Evolutionary conservation across 805 yeast species (phyloP), one percentile per base, ranked within the genome.

Genomic region (Yarrowia porcina): DNA sequence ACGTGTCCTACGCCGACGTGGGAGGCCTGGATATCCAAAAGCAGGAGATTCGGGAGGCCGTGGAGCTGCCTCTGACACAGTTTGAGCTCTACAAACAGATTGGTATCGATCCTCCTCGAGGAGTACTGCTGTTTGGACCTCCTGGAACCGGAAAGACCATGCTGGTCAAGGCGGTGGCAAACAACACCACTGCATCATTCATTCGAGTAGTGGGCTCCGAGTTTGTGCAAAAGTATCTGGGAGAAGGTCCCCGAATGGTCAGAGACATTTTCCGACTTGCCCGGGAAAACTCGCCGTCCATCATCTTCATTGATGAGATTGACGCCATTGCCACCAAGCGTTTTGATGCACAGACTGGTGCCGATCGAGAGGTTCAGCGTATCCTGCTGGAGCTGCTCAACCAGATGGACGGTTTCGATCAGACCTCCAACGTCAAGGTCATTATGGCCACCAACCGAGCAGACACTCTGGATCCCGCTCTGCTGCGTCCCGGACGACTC

Each of bases 221-320:
- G 75, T 94, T 94, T 72, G 99, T 94, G 63, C 99, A 94, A 74
- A 94, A 94, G 76, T 94, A 94, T 75, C 82, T 94, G 63, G 99
- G 99, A 74, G 99, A 94, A 79, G 99, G 99, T 71, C 98, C 99
- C 65, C 84, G 99, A 79, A 94, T 94, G 98, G 99, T 94, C 35
- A 87, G 99, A 75, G 99, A 94, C 75, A 98, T 94, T 35, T 94
- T 94, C 79, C 82, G 98, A 73, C 82, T 94, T 66, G 99, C 99
- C 8, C 84, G 98, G 73, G 99, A 94, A 74, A 94, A 94, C 77
- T 86, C 97, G 0, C 99, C 99, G 7, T 85, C 97, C 10, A 94
- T 94, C 72, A 94, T 94, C 66, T 94, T 94, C 77, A 94, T 94
- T 69, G 99, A 94, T 79, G 99, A 94, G 79, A 92, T 94, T 70